Percentiles rank a stretch among this genome's conserved stretches.
These are phyloP conservation scores for Onygenales sp. DNA, from an alignment of 2,329 filamentous ascomycete species.

Conservation along the genomic window DNA sequence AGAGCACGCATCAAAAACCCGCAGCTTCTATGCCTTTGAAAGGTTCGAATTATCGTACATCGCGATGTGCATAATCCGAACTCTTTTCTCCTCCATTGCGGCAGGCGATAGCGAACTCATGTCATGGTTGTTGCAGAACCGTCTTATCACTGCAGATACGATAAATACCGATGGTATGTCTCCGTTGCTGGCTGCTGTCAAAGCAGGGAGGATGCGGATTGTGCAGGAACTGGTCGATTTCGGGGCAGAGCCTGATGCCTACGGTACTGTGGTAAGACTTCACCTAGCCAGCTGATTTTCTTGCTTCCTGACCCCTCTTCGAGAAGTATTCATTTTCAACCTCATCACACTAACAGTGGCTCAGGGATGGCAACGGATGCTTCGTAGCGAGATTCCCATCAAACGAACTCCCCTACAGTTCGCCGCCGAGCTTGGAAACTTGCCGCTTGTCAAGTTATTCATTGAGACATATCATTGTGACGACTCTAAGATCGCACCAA, in stretches of 20 bases:
- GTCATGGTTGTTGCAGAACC: background rate
- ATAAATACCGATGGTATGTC: background rate
- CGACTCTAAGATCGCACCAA: constrained; percentile 2
- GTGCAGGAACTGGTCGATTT: constrained; percentile 1
- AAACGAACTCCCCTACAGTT: constrained; percentile 1
- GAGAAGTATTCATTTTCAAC: background rate
- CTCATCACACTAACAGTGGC: background rate
- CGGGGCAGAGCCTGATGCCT: background rate
- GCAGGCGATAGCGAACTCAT: background rate
- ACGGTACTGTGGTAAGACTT: background rate
- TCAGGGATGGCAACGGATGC: background rate
- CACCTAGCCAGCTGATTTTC: background rate
- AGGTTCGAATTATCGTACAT: background rate
- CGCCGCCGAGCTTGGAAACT: constrained; percentile 1
- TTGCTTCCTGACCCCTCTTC: background rate
- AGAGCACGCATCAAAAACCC: background rate
- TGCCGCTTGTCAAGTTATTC: constrained; percentile 2
- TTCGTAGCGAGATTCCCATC: background rate
- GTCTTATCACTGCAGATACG: background rate
- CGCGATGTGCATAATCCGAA: background rate
- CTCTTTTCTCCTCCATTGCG: background rate
- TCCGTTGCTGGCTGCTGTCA: constrained; percentile 3
- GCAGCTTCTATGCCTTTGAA: background rate
- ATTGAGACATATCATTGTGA: constrained; percentile 3
- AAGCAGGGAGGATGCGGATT: background rate